Conservation (phyloP, 768 basidiomycete species). For the Amanita inopinata region DNA sequence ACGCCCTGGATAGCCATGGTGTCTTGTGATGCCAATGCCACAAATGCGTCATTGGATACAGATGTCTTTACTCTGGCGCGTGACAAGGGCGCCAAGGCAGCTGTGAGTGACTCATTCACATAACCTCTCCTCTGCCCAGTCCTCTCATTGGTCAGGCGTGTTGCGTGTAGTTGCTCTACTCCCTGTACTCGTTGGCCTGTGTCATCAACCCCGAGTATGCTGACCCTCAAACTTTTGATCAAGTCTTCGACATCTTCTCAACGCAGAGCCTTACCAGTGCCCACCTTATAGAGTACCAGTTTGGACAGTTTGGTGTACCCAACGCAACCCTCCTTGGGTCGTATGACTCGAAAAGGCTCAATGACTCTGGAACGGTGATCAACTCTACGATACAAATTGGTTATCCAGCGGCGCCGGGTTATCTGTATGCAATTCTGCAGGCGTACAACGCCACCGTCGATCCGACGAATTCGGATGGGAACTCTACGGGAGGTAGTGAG, state of each 20-base stretch:
- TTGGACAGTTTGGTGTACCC: conserved; percentile 44
- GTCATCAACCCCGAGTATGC: conserved; percentile 67
- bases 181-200: conserved; percentile 61
- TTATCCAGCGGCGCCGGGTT: conserved; percentile 40
- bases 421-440: conserved; percentile 60
- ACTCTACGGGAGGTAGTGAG: conserved; percentile 17
- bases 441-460: conserved; percentile 50
- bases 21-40: conserved; percentile 72
- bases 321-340: conserved; percentile 41
- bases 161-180: conserved; percentile 65
- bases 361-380: conserved; percentile 37
- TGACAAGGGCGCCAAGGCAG: conserved; percentile 71
- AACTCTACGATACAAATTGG: conserved; percentile 31
- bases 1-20: conserved; percentile 92
- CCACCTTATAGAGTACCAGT: conserved; percentile 46
- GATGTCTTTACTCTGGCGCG: conserved; percentile 82
- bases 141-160: neutral
- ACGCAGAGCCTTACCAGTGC: conserved; percentile 56
- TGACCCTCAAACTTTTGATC: conserved; percentile 51
- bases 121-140: too few species aligned
- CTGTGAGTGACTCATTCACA: conserved; percentile 39
- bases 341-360: conserved; percentile 57
- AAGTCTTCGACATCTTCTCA: conserved; percentile 69
- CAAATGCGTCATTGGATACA: conserved; percentile 42
- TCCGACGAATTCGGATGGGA: conserved; percentile 12